Evolutionary conservation across 192 early-diverging fungal genomes (phyloP).

Genomic region (Linnemannia exigua): DNA sequence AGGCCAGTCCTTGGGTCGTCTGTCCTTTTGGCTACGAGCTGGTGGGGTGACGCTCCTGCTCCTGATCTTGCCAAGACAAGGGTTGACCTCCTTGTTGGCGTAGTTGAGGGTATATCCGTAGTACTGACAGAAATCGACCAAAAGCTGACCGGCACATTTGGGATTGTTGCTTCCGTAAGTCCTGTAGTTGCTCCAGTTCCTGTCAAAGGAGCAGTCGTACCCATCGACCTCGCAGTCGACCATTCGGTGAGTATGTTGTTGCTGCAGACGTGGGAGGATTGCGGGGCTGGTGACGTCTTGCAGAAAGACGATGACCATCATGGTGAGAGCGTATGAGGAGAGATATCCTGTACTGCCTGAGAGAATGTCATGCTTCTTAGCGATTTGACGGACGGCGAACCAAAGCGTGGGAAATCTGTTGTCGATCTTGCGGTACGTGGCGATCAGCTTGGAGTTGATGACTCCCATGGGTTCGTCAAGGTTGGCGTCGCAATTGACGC

Average conservation of each 20-base stretch:
- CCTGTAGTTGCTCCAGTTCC: slow-evolving; percentile 6
- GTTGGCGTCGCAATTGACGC: slow-evolving; percentile 10
- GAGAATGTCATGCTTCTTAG: slow-evolving; percentile 4
- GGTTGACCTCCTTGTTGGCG: not conserved
- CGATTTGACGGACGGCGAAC: slow-evolving; percentile 13
- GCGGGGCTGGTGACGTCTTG: not conserved
- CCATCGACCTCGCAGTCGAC: not conserved
- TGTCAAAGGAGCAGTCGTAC: slow-evolving; percentile 3
- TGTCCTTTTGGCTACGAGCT: not conserved
- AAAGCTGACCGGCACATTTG: not conserved
- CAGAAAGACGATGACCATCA: slow-evolving; percentile 23
- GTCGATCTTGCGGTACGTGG: slow-evolving; percentile 17
- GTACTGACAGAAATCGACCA: not conserved
- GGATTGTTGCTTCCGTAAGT: not conserved
- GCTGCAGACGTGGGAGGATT: slow-evolving; percentile 15
- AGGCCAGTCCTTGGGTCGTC: not conserved
- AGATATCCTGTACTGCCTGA: slow-evolving; percentile 4
- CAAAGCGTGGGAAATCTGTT: slow-evolving; percentile 5
- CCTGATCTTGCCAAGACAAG: not conserved
- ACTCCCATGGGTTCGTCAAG: slow-evolving; percentile 1
- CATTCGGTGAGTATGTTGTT: not conserved
- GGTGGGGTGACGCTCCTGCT: not conserved
- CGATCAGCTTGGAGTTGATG: slow-evolving; percentile 15
- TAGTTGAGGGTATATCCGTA: slow-evolving; percentile 8
- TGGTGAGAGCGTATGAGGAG: slow-evolving; percentile 5